Base-by-base conservation (phyloP, 2,329 filamentous ascomycete genomes). In the Fonsecaea erecta region DNA sequence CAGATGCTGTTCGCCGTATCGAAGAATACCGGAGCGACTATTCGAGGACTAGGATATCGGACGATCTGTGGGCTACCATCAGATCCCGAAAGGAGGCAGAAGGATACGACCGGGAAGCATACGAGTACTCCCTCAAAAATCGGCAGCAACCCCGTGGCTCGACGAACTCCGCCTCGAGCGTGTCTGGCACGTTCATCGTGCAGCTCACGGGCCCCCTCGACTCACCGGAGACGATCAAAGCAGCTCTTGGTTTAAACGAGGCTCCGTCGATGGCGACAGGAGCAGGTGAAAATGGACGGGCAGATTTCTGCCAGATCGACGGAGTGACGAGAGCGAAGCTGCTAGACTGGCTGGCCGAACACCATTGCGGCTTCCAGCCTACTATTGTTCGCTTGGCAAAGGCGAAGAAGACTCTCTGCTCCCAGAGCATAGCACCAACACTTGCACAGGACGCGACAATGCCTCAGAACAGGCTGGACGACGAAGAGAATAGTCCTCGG, bases 81-180 rank as follows among this genome's bases (percentile, higher is more conserved):
- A 65, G 64, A 18, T 40, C 62, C 0, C 72, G 73, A 11, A 75
- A 74, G 60, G 75, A 77, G 67, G 68, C 69, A 0, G 56, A 72
- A 26, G 77, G 77, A 14, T 77, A 76, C 63, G 76, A 78, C 53
- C 75, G 75, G 12, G 77, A 79, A 63, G 74, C 75, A 1, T 81
- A 79, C 64, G 78, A 59, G n/a, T 59, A 59, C 14, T 52, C 56
- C 3, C 51, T 53, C 30, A 30, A 34, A 32, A 53, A 32, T 32
- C 51, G 4, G n/a, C 51, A 18, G 51, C 11, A 26, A 32, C 11
- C 26, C 6, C 21, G 12, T 18, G 21, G 9, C 57, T 11, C n/a
- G 14, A 43, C 28, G 21, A n/a, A n/a, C n/a, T 0, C 40, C 30
- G 14, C 24, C 28, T 2, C 16, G 18, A 37, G 40, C 16, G 28